phyloP scores from a whole-genome alignment of 1,284 basidiomycete species.

The Marasmius fiardii region DNA sequence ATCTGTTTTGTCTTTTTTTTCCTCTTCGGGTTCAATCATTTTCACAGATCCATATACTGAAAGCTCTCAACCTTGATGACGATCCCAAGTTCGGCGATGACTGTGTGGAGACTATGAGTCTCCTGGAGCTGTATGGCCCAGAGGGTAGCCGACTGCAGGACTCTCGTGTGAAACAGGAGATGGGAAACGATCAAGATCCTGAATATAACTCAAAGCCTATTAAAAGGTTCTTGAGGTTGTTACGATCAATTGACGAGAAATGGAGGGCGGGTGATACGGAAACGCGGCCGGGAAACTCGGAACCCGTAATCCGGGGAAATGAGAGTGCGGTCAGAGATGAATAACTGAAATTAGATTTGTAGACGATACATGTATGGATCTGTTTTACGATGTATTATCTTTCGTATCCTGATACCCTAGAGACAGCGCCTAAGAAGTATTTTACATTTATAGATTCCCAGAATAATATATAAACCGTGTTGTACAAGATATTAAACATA shows the following conservation, averaged over 20 bases:
- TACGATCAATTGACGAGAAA: constrained; percentile 41
- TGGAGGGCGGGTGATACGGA: neutral
- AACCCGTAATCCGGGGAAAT: neutral
- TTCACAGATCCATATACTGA: constrained; percentile 50
- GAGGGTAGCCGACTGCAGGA: constrained; percentile 48
- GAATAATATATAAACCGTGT: neutral
- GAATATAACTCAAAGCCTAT: constrained; percentile 38
- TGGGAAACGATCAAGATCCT: constrained; percentile 39
- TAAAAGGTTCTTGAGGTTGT: constrained; percentile 43
- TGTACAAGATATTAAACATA: constrained; percentile 37
- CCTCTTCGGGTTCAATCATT: constrained; percentile 6
- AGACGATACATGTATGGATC: neutral
- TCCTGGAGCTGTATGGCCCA: constrained; percentile 55
- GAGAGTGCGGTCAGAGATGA: neutral
- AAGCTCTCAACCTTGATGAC: constrained; percentile 42
- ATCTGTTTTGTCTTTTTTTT: too few species aligned
- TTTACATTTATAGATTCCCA: too few species aligned
- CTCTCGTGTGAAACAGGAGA: constrained; percentile 43
- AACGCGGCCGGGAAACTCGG: too few species aligned
- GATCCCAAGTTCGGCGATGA: constrained; percentile 40
- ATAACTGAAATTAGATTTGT: neutral
- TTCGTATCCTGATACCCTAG: too few species aligned
- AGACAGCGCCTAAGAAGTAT: too few species aligned
- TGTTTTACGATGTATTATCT: too few species aligned
- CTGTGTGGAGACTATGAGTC: constrained; percentile 46